These are phyloP conservation scores for Candida nitratophila DNA, from an alignment of 805 yeast species.

Conservation along the genomic window DNA sequence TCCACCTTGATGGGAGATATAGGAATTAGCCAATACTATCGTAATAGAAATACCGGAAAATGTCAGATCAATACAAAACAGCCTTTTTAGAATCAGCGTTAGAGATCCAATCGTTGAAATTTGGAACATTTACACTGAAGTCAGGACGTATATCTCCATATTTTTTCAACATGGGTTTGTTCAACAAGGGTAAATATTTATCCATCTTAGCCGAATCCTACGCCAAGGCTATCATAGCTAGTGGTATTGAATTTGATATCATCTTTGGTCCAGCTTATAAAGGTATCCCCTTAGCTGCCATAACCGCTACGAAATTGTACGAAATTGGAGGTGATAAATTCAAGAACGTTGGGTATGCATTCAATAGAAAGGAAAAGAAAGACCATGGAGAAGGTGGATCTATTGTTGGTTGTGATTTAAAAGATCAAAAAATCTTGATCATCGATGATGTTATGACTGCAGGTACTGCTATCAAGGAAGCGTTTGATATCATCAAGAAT, in stretches of 20 bases:
- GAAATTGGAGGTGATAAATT: conserved; percentile 82
- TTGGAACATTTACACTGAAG: conserved; percentile 85
- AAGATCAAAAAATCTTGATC: conserved; percentile 68
- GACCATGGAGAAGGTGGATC: conserved; percentile 98
- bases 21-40: no score
- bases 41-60: no score
- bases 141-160: conserved; percentile 94
- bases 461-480: conserved; percentile 96
- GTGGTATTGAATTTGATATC: conserved; percentile 81
- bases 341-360: conserved; percentile 74
- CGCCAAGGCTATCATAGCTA: conserved; percentile 77
- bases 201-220: conserved; percentile 82
- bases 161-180: conserved; percentile 89
- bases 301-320: conserved; percentile 85
- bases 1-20: no score
- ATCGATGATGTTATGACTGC: conserved; percentile 98
- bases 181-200: conserved; percentile 72
- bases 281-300: conserved; percentile 93
- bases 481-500: conserved; percentile 64
- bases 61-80: conserved; percentile 16
- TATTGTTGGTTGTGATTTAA: conserved; percentile 78
- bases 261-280: conserved; percentile 97
- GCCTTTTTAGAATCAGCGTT: conserved; percentile 75
- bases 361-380: conserved; percentile 93
- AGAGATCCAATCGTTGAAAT: conserved; percentile 73